Percentiles rank a stretch among this genome's conserved stretches.
Evolutionary conservation across 1,284 basidiomycete species (phyloP).

Genomic region (Marasmius tenuissimus): DNA sequence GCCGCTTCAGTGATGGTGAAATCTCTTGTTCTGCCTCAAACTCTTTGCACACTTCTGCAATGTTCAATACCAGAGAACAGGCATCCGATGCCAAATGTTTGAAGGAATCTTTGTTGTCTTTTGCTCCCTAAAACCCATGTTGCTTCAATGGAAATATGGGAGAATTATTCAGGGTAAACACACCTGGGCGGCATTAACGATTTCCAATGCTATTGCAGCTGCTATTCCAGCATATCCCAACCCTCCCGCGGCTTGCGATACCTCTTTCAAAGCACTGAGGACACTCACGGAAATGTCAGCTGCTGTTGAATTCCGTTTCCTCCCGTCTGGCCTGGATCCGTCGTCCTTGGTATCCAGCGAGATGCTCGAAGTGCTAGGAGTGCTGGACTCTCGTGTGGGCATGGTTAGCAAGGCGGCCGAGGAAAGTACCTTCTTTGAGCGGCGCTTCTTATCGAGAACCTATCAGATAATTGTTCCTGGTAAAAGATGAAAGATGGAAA

Average conservation of each 20-base stretch:
- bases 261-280: slow-evolving; percentile 14
- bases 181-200: slow-evolving; percentile 13
- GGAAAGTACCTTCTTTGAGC: no score
- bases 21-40: not conserved
- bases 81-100: slow-evolving; percentile 14
- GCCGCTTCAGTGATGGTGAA: not conserved
- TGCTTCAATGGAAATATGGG: not conserved
- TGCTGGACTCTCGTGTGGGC: no score
- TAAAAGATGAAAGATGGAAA: no score
- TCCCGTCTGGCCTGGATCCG: not conserved
- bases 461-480: no score
- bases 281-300: slow-evolving; percentile 1
- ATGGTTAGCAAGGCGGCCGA: no score
- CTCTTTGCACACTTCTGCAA: not conserved
- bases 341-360: not conserved
- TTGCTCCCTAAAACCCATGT: slow-evolving; percentile 5
- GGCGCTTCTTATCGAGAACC: no score
- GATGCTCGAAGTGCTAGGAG: not conserved
- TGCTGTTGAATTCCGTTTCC: not conserved
- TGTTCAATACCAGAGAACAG: slow-evolving; percentile 10
- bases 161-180: not conserved
- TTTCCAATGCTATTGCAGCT: slow-evolving; percentile 14
- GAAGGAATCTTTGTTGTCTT: slow-evolving; percentile 16
- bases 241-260: slow-evolving; percentile 8
- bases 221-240: slow-evolving; percentile 15